A percentile compares a stretch with the other conserved stretches of the same genome.
Evolutionary conservation across 2,329 filamentous ascomycete species (phyloP).

Genomic region (Myriosclerotinia duriaeana): DNA sequence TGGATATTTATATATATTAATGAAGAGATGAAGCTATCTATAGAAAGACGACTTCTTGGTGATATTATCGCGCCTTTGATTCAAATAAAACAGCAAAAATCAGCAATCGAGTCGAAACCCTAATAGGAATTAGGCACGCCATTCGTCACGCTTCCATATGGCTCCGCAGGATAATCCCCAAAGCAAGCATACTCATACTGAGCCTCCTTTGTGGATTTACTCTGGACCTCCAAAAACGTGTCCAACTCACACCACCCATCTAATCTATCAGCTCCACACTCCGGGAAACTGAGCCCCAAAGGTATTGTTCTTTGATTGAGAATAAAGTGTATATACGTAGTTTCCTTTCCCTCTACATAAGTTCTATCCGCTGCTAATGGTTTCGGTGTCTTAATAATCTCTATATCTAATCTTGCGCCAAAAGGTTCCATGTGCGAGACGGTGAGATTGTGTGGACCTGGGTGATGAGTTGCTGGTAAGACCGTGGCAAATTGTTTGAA

Average conservation of each 20-base stretch:
- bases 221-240: slow-evolving; percentile 64
- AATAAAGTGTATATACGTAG: slow-evolving; percentile 71
- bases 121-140: slow-evolving; percentile 42
- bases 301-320: slow-evolving; percentile 74
- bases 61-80: neutral
- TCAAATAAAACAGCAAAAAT: neutral
- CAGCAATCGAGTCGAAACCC: neutral
- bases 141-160: slow-evolving; percentile 52
- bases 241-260: slow-evolving; percentile 77
- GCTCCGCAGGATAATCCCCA: slow-evolving; percentile 52
- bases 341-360: slow-evolving; percentile 51
- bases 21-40: neutral
- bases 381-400: slow-evolving; percentile 66
- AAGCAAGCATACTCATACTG: slow-evolving; percentile 67
- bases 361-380: slow-evolving; percentile 58
- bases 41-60: neutral
- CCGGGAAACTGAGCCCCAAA: slow-evolving; percentile 62
- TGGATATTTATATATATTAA: neutral
- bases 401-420: slow-evolving; percentile 70
- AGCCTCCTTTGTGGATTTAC: slow-evolving; percentile 56
- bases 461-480: slow-evolving; percentile 56
- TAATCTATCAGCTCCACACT: slow-evolving; percentile 60
- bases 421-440: slow-evolving; percentile 70
- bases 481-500: slow-evolving; percentile 65
- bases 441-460: slow-evolving; percentile 60